Percentiles rank a stretch among this genome's conserved stretches.
phyloP scores from a whole-genome alignment of 306 rosid species.

The Canavalia gladiata region DNA sequence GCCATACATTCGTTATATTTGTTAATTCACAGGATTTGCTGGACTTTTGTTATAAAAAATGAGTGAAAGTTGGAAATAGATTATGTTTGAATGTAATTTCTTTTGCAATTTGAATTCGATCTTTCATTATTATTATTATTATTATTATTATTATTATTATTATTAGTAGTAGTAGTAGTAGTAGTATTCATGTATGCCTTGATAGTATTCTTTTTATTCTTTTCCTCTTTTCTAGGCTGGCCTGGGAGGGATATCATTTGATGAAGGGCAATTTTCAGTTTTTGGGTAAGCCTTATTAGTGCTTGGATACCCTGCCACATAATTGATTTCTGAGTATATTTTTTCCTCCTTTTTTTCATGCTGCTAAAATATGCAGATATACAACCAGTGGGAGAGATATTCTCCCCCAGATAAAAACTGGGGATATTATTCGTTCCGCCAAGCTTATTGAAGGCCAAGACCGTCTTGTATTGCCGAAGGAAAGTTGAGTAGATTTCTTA shows the following conservation, averaged over 20 bases:
- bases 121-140: not conserved
- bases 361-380: conserved; percentile 63
- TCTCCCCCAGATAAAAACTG: conserved; percentile 89
- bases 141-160: too few species aligned
- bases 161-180: too few species aligned
- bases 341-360: conserved; percentile 3
- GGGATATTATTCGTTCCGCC: conserved; percentile 80
- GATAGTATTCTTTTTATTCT: conserved; percentile 1
- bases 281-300: conserved; percentile 70
- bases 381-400: conserved; percentile 84
- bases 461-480: conserved; percentile 75
- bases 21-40: not conserved
- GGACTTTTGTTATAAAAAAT: conserved; percentile 22
- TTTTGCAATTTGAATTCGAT: conserved; percentile 14
- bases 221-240: conserved; percentile 70
- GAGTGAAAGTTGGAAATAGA: conserved; percentile 37
- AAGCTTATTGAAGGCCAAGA: conserved; percentile 86
- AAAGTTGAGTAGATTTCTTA: conserved; percentile 55
- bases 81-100: not conserved
- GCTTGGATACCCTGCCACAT: not conserved
- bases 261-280: conserved; percentile 96
- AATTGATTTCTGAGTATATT: not conserved
- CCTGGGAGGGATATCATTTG: conserved; percentile 98
- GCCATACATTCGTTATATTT: not conserved
- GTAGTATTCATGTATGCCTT: not conserved